Conservation (phyloP, 2,329 filamentous ascomycete genomes). For the Dothideomycetidae sp. region DNA sequence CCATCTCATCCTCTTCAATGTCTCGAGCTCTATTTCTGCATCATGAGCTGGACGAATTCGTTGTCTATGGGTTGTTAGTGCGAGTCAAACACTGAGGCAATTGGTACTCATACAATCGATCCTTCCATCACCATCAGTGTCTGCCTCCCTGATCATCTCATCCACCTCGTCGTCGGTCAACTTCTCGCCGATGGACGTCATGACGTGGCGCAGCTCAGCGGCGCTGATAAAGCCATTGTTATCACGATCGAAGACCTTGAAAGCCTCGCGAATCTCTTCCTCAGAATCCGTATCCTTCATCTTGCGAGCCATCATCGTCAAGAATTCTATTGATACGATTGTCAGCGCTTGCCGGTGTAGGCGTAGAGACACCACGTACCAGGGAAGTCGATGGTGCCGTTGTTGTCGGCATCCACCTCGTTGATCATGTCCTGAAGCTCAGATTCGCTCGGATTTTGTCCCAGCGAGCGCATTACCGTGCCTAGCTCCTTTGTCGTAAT, state of each 20-base stretch:
- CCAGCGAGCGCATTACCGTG: conserved; percentile 49
- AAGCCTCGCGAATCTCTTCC: conserved; percentile 50
- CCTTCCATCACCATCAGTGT: conserved; percentile 48
- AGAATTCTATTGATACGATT: conserved; percentile 38
- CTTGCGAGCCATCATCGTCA: conserved; percentile 51
- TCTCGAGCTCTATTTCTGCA: conserved; percentile 35
- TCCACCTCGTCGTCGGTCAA: conserved; percentile 50
- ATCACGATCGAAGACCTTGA: conserved; percentile 53
- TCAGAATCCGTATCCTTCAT: conserved; percentile 49
- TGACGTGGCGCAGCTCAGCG: conserved; percentile 47
- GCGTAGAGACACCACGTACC: too few relatives aligned
- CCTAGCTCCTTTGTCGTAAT: conserved; percentile 51
- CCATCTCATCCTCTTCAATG: too few relatives aligned
- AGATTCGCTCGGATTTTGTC: conserved; percentile 46
- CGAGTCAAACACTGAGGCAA: too few relatives aligned
- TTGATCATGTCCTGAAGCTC: conserved; percentile 54
- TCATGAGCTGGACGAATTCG: conserved; percentile 43
- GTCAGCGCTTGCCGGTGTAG: conserved; percentile 6
- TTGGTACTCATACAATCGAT: conserved; percentile 45
- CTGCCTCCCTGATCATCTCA: conserved; percentile 51
- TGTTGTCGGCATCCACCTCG: conserved; percentile 51
- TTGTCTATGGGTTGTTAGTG: conserved; percentile 29
- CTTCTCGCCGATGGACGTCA: conserved; percentile 51
- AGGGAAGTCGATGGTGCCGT: conserved; percentile 51
- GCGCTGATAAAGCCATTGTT: conserved; percentile 51